These are phyloP conservation scores for Pleurozium schreberi DNA, from an alignment of 225 moss, liverwort and hornwort species.

Conservation along the genomic window DNA sequence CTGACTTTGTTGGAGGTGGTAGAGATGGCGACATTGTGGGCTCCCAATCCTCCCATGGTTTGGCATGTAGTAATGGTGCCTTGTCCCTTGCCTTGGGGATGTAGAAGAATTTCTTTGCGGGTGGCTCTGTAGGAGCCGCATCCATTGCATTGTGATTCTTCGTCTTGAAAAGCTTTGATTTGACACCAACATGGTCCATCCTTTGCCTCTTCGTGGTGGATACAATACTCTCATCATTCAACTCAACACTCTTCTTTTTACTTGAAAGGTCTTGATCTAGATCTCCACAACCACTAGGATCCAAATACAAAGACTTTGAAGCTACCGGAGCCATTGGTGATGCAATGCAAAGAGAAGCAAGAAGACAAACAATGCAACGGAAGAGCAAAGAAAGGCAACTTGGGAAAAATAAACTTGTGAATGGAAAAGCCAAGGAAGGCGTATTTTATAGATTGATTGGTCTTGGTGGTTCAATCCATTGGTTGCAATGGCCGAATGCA, in stretches of 20 bases:
- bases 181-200: background rate
- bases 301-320: background rate
- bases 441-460: background rate
- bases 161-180: background rate
- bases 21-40: accelerated
- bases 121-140: too few species aligned
- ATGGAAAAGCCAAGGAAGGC: background rate
- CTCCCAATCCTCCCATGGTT: background rate
- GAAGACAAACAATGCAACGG: too few species aligned
- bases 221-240: accelerated
- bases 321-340: background rate
- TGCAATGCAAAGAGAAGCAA: background rate
- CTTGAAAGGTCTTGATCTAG: accelerated
- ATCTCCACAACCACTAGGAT: background rate
- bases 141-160: background rate
- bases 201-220: background rate
- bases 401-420: background rate
- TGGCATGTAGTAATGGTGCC: background rate
- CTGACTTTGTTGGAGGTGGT: accelerated
- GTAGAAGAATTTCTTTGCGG: background rate
- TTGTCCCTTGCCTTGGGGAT: background rate
- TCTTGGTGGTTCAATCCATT: background rate
- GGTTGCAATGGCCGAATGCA: background rate
- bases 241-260: background rate
- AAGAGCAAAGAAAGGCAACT: background rate